A percentile compares a stretch with the other conserved stretches of the same genome.
These are phyloP conservation scores for Trametes sanguinea DNA, from an alignment of 768 basidiomycete species.

Conservation along the genomic window DNA sequence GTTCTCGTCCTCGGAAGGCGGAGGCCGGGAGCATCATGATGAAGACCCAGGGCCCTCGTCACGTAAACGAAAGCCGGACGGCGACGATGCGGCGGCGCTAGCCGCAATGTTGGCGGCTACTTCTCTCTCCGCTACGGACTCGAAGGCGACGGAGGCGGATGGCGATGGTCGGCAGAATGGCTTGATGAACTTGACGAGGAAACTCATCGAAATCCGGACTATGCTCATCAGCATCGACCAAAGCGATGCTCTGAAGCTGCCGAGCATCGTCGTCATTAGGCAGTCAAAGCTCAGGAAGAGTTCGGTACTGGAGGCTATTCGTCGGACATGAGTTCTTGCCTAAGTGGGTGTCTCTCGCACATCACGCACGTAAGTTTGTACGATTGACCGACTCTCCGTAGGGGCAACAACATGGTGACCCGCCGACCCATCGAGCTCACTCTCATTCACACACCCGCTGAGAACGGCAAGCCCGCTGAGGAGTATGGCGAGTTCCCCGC, in stretches of 20 bases:
- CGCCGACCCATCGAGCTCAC: slow-evolving; percentile 98
- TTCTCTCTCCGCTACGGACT: slow-evolving; percentile 73
- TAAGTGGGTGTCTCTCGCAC: slow-evolving; percentile 66
- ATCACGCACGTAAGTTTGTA: background rate
- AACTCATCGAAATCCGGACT: slow-evolving; percentile 92
- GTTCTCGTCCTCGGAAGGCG: slow-evolving; percentile 35
- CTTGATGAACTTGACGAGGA: slow-evolving; percentile 90
- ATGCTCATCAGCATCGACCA: slow-evolving; percentile 98
- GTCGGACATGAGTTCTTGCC: slow-evolving; percentile 98
- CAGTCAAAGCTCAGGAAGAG: slow-evolving; percentile 98
- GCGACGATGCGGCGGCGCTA: slow-evolving; percentile 62
- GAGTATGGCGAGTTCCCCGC: slow-evolving; percentile 96
- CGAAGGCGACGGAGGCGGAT: slow-evolving; percentile 38
- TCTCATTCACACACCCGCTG: slow-evolving; percentile 84
- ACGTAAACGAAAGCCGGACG: slow-evolving; percentile 46
- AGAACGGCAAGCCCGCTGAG: slow-evolving; percentile 51
- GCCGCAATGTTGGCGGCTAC: slow-evolving; percentile 79
- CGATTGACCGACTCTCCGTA: slow-evolving; percentile 34
- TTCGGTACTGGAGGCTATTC: slow-evolving; percentile 95
- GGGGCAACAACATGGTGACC: slow-evolving; percentile 99
- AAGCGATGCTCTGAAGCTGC: slow-evolving; percentile 89
- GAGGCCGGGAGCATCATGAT: slow-evolving; percentile 28
- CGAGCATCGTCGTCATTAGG: slow-evolving; percentile 98
- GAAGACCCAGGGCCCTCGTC: slow-evolving; percentile 39
- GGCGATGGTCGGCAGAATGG: slow-evolving; percentile 66